These are phyloP conservation scores for Lichtheimia corymbifera DNA, from an alignment of 371 early-diverging fungal genomes.

Conservation along the genomic window DNA sequence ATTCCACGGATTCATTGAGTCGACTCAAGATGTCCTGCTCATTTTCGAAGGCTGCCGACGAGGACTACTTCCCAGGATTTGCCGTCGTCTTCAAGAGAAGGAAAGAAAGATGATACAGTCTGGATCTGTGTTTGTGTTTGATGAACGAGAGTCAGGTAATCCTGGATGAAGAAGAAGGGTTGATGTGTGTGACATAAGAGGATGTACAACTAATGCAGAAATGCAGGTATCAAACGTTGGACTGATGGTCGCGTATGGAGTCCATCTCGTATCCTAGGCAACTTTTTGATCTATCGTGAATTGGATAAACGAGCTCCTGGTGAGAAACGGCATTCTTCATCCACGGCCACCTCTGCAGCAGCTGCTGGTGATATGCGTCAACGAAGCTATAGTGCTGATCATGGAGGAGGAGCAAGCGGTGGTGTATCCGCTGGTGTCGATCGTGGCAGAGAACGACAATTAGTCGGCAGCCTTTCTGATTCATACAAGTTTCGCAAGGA, in stretches of 20 bases:
- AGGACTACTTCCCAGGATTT: slow-evolving; percentile 56
- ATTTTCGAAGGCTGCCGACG: slow-evolving; percentile 70
- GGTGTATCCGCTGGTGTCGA: slow-evolving; percentile 22
- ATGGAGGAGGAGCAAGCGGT: slow-evolving; percentile 28
- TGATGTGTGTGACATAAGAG: neutral
- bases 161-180: neutral
- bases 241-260: slow-evolving; percentile 77
- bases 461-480: slow-evolving; percentile 65
- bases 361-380: slow-evolving; percentile 24
- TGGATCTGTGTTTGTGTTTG: slow-evolving; percentile 74
- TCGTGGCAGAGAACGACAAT: slow-evolving; percentile 48
- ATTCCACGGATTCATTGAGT: slow-evolving; percentile 56
- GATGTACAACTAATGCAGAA: neutral
- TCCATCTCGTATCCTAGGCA: slow-evolving; percentile 70
- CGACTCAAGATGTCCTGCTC: slow-evolving; percentile 64
- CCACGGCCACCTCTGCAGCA: slow-evolving; percentile 18
- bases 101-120: slow-evolving; percentile 62
- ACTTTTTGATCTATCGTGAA: slow-evolving; percentile 68
- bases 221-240: slow-evolving; percentile 72
- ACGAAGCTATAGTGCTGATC: slow-evolving; percentile 20
- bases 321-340: slow-evolving; percentile 31
- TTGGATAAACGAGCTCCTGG: slow-evolving; percentile 46
- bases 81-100: slow-evolving; percentile 60
- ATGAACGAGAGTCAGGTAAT: slow-evolving; percentile 62
- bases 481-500: slow-evolving; percentile 75